These are phyloP conservation scores for Echium plantagineum DNA, from an alignment of 257 asterid species.

Conservation along the genomic window DNA sequence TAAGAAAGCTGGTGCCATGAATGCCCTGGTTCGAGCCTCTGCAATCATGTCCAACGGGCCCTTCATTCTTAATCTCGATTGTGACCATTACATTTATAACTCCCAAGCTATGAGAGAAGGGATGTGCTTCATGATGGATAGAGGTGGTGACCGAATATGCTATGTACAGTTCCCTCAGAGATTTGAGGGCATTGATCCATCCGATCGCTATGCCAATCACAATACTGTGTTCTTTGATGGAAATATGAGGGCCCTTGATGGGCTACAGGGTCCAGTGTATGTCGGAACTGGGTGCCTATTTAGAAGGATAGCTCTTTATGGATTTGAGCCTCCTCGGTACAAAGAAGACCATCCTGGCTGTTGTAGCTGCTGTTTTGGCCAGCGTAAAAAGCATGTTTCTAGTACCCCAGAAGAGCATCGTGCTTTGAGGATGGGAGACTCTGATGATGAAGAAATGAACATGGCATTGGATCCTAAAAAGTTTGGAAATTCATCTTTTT, in stretches of 20 bases:
- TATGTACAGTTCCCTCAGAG: constrained; percentile 58
- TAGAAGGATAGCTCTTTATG: constrained; percentile 49
- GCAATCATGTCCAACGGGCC: constrained; percentile 50
- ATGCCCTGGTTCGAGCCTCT: constrained; percentile 51
- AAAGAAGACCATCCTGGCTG: constrained; percentile 9
- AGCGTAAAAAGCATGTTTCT: neutral
- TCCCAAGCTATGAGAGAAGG: constrained; percentile 52
- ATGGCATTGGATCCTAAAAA: constrained; percentile 25
- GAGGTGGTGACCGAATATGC: constrained; percentile 58
- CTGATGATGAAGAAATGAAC: constrained; percentile 9
- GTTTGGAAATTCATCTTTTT: constrained; percentile 43
- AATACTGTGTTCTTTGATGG: constrained; percentile 56
- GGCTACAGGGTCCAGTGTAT: constrained; percentile 59
- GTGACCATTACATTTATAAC: constrained; percentile 51
- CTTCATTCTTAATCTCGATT: constrained; percentile 53
- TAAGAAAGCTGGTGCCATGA: constrained; percentile 72
- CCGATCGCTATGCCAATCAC: constrained; percentile 56
- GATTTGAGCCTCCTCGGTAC: constrained; percentile 42
- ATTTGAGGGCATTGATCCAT: constrained; percentile 67
- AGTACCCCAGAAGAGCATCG: constrained; percentile 4
- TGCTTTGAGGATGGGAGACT: constrained; percentile 1
- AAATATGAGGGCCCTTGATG: constrained; percentile 53
- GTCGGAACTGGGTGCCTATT: constrained; percentile 59
- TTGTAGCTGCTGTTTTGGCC: constrained; percentile 3
- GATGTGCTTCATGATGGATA: constrained; percentile 64